Evolutionary conservation across 108 stramenopile species (phyloP), one percentile per base, ranked within the genome.

Genomic region (Nannochloropsis oceanica): DNA sequence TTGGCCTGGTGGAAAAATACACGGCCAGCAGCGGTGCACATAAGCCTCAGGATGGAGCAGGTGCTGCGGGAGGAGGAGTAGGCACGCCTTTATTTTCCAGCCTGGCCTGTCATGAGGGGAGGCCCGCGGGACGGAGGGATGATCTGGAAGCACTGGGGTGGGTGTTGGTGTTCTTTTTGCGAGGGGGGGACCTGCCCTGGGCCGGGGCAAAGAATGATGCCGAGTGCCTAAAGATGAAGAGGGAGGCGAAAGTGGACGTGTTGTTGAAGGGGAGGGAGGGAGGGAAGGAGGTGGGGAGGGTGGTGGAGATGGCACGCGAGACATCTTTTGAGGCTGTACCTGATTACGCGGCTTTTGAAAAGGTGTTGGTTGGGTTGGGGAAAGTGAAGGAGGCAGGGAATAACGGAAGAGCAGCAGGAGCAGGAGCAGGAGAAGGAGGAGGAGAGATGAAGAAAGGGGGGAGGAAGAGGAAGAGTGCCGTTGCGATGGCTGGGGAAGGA

Each of bases 71-170:
- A 13, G 81, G 81, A 44, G 44, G 80, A 8, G 85, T 80, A 27
- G 88, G 88, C 27, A 89, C 88, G 43, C 88, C 88, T 73, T 73
- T 85, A 81, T 89, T 85, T 27, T 44, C 85, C 81, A 85, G 85
- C 11, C 85, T 89, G 46, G 82, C 82, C 20, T 89, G 88, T 46
- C 88, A 89, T 26, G 79, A 73, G 43, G 88, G 88, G n/a, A 82
- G 81, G 24, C 85, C 27, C 24, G 82, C 88, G 22, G 88, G 25
- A 8, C 43, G 83, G n/a, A 5, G 83, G 24, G 83, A 83, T 26
- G 87, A 87, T 43, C 80, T 87, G 27, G 87, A 89, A 27, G 81
- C 88, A 8, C 81, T 89, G 26, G 88, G 88, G 26, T 89, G 85
- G 82, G 85, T 89, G 27, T 82, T 89, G 82, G 27, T 89, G 14